Conservation (phyloP, 202 grass and related monocot genomes). For the Dendrocalamus latiflorus region DNA sequence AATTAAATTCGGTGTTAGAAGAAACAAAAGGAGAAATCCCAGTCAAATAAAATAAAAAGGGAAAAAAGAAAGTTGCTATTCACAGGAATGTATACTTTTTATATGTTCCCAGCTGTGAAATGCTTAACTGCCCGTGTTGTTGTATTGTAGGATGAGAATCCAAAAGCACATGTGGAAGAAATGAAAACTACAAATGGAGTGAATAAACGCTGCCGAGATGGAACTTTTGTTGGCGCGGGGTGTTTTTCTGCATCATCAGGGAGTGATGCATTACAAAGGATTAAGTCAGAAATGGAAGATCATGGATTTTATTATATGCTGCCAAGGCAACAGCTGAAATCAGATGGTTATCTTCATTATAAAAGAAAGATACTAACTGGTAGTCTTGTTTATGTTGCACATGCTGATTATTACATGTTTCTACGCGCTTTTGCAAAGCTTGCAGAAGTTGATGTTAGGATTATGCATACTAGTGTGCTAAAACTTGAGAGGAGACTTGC, state of each 20-base stretch:
- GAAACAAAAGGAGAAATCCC: neutral
- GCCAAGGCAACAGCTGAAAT: conserved; percentile 28
- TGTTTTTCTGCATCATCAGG: conserved; percentile 14
- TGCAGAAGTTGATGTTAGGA: conserved; percentile 56
- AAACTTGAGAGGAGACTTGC: conserved; percentile 71
- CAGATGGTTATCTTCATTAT: conserved; percentile 67
- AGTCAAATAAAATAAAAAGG: neutral
- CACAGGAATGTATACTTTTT: neutral
- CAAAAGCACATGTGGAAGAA: conserved; percentile 17
- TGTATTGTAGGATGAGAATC: conserved; percentile 29
- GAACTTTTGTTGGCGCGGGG: conserved; percentile 7
- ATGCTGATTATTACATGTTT: conserved; percentile 93
- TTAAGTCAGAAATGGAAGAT: conserved; percentile 70
- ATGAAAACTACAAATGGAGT: conserved; percentile 5
- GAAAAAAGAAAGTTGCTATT: neutral
- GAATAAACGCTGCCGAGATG: conserved; percentile 32
- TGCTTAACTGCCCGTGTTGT: neutral
- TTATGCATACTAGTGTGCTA: conserved; percentile 66
- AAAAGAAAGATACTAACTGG: conserved; percentile 37
- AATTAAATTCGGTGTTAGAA: neutral
- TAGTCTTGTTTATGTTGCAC: conserved; percentile 51
- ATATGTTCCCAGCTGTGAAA: neutral
- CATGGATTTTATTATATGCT: conserved; percentile 54
- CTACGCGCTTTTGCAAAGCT: conserved; percentile 69
- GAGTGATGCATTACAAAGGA: conserved; percentile 35